phyloP scores from a whole-genome alignment of 257 asterid genomes.

The Capsicum rhomboideum region DNA sequence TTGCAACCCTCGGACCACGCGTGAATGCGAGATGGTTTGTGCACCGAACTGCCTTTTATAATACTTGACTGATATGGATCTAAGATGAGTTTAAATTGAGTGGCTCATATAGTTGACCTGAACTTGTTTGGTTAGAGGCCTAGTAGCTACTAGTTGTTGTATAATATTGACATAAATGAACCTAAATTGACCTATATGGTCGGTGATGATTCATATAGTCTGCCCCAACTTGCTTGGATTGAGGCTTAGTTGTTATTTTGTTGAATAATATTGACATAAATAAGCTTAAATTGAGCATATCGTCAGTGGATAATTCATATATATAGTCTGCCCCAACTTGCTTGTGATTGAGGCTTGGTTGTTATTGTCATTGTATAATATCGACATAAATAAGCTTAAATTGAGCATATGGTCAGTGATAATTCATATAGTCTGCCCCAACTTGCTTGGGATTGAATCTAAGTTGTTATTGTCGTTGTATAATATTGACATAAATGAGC shows the following conservation, averaged over 20 bases:
- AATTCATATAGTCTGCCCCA: neutral
- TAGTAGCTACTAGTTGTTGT: neutral
- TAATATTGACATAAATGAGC: neutral
- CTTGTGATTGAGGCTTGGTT: neutral
- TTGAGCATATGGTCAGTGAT: no score
- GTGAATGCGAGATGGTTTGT: no score
- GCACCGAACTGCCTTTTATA: no score
- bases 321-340: neutral
- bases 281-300: neutral
- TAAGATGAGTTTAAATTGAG: no score
- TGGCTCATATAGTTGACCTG: neutral
- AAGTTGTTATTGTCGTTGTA: neutral
- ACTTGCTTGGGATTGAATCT: neutral
- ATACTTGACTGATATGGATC: no score
- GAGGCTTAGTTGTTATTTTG: neutral
- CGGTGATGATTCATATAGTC: neutral
- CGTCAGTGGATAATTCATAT: no score
- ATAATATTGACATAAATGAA: neutral
- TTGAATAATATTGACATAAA: neutral
- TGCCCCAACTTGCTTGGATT: neutral
- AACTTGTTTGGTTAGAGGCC: neutral
- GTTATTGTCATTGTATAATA: neutral
- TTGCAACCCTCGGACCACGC: no score
- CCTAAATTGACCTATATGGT: neutral
- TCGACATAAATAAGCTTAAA: neutral